These are phyloP conservation scores for Alternaria rosae DNA, from an alignment of 2,329 filamentous ascomycete species.

Conservation along the genomic window DNA sequence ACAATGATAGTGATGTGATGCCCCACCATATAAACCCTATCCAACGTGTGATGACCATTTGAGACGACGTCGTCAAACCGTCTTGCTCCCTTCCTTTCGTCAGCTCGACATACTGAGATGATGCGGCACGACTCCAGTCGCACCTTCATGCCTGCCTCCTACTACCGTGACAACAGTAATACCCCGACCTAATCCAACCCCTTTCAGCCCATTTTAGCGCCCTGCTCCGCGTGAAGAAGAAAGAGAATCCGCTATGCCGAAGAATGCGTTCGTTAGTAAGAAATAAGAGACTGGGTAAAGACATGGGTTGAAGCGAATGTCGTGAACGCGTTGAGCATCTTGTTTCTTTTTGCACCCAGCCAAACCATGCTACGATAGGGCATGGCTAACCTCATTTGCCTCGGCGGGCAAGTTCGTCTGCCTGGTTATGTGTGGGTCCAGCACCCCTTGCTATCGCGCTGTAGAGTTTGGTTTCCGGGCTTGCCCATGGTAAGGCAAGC, in stretches of 20 bases:
- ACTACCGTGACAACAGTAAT: not conserved
- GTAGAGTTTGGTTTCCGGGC: not conserved
- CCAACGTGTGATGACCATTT: not conserved
- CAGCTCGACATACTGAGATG: too few species aligned
- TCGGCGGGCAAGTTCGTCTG: not conserved
- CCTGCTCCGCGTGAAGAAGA: not conserved
- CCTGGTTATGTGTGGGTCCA: not conserved
- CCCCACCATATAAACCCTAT: not conserved
- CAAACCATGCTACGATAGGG: not conserved
- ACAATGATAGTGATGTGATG: slow-evolving; percentile 2
- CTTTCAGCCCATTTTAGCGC: not conserved
- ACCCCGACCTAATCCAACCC: not conserved
- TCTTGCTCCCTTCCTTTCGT: not conserved
- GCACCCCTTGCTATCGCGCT: not conserved
- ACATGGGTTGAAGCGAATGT: slow-evolving; percentile 2
- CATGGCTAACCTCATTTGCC: not conserved
- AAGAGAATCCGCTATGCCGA: not conserved
- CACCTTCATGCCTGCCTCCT: not conserved
- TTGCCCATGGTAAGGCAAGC: not conserved
- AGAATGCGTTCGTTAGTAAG: not conserved
- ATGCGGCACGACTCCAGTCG: not conserved
- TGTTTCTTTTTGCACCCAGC: slow-evolving; percentile 1
- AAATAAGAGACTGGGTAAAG: not conserved
- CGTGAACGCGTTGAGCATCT: slow-evolving; percentile 1
- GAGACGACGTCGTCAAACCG: too few species aligned